Base-by-base conservation (phyloP, 345 rosid genomes). In the Eucalyptus sp. region DNA sequence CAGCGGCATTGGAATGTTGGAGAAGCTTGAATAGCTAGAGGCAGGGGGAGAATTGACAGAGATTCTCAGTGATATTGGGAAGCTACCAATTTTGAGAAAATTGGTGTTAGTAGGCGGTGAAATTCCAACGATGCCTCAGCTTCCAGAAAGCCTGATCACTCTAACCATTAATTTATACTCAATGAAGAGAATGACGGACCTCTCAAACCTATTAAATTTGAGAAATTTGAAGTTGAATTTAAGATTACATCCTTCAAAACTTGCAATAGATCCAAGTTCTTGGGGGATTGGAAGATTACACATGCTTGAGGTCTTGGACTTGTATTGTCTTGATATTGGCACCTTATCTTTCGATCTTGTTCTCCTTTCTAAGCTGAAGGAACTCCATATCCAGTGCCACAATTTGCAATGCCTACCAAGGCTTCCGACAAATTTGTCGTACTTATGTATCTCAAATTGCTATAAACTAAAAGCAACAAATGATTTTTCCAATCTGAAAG, bases 31-130 rank as follows among this genome's bases (percentile, higher is more conserved):
- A 66, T 0, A 16, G 3, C 16, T 66, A 66, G 6, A 7, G 41
- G 41, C 0, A 7, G 2, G 41, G n/a, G 76, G 5, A 18, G 1
- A 52, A 18, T 8, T 1, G 1, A 52, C 0, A 15, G 0, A 50
- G 7, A 50, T 50, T 50, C 7, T 0, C 0, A 15, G 1, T 15
- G 18, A 50, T 44, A 44, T 44, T 44, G 46, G 46, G 46, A 44
- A 44, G 46, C n/a, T 25, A 58, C n/a, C n/a, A 58, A 5, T 5
- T 58, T 25, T 58, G 5, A 58, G 14, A 2, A 25, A 1, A 10
- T 58, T 5, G 64, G 3, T 5, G 12, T 58, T 25, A 5, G 13
- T 1, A 5, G 0, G 1, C 7, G 0, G 27, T 8, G 0, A 2
- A 58, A 9, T 58, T 58, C 25, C 6, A 3, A 13, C 13, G 6